Evolutionary conservation across 805 yeast genomes (phyloP), one percentile per base, ranked within the genome.

Genomic region (Spathaspora arborariae): DNA sequence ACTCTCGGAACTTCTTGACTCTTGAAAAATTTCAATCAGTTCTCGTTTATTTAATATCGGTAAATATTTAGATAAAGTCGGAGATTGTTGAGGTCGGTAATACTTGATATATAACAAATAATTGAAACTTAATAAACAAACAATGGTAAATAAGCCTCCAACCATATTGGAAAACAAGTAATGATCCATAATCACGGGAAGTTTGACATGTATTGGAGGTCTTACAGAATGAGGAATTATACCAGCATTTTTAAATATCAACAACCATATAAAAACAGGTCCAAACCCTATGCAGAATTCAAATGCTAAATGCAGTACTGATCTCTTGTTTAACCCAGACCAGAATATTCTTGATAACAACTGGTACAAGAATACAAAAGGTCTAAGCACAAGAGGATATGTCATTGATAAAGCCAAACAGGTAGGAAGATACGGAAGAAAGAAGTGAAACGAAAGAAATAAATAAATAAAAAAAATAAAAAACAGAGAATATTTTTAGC

Each of bases 221-320:
- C 88, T 67, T 52, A 74, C 68, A 4, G 63, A 63, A 21, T 65
- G 71, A 7, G 89, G 88, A 21, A 83, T 79, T 2, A 67, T 35
- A 1, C 80, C 81, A 1, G 87, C 86, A 55, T 81, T 73, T 58
- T 80, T 77, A 64, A 82, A 82, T 19, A 80, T 73, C 35, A 62
- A 46, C 37, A 82, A 62, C 87, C 87, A 82, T 18, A 73, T 53
- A 34, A 78, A 64, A 2, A 82, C 75, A 0, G 81, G 81, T 1
- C 71, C 58, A 58, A 82, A 82, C 57, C 79, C 80, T 39, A 72
- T 49, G 38, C 62, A 50, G 49, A 81, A 81, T 51, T 73, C 76
- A 35, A 76, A 44, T 1, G 69, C 58, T 3, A 80, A 55, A 3
- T 65, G 56, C 21, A 76, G 47, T 2, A 74, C 44, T 38, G 64